phyloP scores from a whole-genome alignment of 345 rosid genomes.

The Hibiscus mutabilis region DNA sequence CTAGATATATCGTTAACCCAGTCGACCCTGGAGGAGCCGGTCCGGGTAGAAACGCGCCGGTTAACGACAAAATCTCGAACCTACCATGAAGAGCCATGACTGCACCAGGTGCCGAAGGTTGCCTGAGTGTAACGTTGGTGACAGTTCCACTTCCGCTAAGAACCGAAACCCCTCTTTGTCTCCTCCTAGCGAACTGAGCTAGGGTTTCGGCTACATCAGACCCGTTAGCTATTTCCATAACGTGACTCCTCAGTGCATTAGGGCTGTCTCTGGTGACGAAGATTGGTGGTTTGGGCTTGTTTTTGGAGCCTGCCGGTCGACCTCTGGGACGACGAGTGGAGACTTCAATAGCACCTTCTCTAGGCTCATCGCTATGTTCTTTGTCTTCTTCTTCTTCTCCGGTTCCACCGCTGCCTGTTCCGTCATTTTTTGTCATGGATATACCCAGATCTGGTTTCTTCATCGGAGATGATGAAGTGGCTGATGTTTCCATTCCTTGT shows the following conservation, averaged over 20 bases:
- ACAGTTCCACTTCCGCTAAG: slow-evolving; percentile 59
- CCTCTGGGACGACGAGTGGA: slow-evolving; percentile 61
- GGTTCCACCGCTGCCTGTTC: slow-evolving; percentile 29
- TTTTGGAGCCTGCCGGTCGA: slow-evolving; percentile 56
- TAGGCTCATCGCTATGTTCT: slow-evolving; percentile 53
- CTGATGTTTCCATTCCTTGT: slow-evolving; percentile 43
- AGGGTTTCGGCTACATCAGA: slow-evolving; percentile 51
- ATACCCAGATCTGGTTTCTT: slow-evolving; percentile 72
- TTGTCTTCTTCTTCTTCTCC: slow-evolving; percentile 40
- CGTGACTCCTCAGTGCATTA: slow-evolving; percentile 59
- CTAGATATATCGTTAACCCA: slow-evolving; percentile 42
- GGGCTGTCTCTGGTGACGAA: slow-evolving; percentile 68
- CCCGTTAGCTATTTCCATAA: slow-evolving; percentile 57
- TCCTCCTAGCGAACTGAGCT: slow-evolving; percentile 48
- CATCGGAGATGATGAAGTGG: slow-evolving; percentile 50
- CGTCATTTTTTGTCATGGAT: slow-evolving; percentile 42
- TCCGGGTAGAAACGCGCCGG: slow-evolving; percentile 41
- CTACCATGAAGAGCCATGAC: slow-evolving; percentile 46
- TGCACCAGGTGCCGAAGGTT: slow-evolving; percentile 35
- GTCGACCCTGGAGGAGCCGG: slow-evolving; percentile 45
- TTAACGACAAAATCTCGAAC: slow-evolving; percentile 41
- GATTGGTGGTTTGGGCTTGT: slow-evolving; percentile 58
- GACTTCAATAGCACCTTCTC: slow-evolving; percentile 54
- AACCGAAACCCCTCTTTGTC: slow-evolving; percentile 55
- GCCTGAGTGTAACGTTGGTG: slow-evolving; percentile 57